Conservation (phyloP, 495 filamentous ascomycete genomes). For the Amphirosellinia nigrospora region DNA sequence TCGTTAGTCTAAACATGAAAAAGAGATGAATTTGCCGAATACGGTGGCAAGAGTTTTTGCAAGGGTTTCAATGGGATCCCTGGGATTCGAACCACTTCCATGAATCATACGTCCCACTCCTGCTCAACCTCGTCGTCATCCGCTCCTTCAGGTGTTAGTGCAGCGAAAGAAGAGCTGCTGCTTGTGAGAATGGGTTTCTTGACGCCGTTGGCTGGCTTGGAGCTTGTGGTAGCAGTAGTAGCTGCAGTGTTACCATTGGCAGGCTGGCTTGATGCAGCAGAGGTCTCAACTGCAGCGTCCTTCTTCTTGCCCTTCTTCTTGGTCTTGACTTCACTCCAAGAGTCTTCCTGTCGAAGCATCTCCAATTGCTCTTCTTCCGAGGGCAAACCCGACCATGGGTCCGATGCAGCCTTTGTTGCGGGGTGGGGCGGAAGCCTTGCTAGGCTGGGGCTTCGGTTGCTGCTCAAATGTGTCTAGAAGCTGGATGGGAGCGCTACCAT, state of each 20-base stretch:
- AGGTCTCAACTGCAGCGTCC: slow-evolving; percentile 34
- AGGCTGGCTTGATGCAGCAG: slow-evolving; percentile 9
- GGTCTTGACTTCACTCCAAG: slow-evolving; percentile 78
- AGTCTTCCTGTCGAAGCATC: slow-evolving; percentile 66
- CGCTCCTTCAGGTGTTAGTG: slow-evolving; percentile 48
- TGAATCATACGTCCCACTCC: slow-evolving; percentile 57
- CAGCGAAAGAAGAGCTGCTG: slow-evolving; percentile 54
- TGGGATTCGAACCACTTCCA: background rate
- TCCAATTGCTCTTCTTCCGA: slow-evolving; percentile 89
- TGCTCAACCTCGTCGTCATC: slow-evolving; percentile 48
- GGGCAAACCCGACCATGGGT: slow-evolving; percentile 65
- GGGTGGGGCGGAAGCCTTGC: slow-evolving; percentile 32
- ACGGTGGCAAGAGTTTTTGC: background rate
- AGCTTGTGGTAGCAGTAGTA: slow-evolving; percentile 32
- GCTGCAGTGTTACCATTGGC: slow-evolving; percentile 32
- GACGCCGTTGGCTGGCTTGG: slow-evolving; percentile 41
- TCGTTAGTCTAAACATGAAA: slow-evolving; percentile 24
- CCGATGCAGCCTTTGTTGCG: slow-evolving; percentile 36
- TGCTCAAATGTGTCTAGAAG: slow-evolving; percentile 79
- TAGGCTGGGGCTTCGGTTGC: slow-evolving; percentile 38
- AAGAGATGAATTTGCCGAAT: background rate
- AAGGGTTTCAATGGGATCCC: background rate
- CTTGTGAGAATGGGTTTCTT: slow-evolving; percentile 39
- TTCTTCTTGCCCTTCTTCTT: slow-evolving; percentile 64
- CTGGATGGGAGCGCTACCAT: slow-evolving; percentile 54